These are phyloP conservation scores for Marasmius tenuissimus DNA, from an alignment of 1,284 basidiomycete genomes.

Conservation along the genomic window DNA sequence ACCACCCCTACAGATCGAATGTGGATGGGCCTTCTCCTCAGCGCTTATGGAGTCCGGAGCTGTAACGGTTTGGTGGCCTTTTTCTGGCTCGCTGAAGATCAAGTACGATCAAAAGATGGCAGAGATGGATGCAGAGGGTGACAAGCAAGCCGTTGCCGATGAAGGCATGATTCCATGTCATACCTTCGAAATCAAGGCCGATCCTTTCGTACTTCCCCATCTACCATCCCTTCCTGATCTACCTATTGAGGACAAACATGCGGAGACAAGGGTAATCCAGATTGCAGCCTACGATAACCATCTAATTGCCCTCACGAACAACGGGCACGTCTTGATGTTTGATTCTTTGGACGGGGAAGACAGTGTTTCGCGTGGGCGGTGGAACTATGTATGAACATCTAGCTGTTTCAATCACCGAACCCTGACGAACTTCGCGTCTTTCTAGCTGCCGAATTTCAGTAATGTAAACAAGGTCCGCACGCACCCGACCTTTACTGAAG, in stretches of 20 bases:
- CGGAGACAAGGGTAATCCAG: conserved; percentile 61
- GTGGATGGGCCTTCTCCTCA: conserved; percentile 79
- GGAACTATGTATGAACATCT: conserved; percentile 71
- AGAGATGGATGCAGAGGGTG: conserved; percentile 43
- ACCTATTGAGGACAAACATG: conserved; percentile 26
- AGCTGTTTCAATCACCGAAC: not conserved
- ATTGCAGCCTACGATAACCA: conserved; percentile 72
- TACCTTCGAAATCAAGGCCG: conserved; percentile 52
- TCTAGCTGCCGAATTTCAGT: conserved; percentile 70
- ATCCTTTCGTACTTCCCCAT: conserved; percentile 58
- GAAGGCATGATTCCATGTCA: conserved; percentile 56
- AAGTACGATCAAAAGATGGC: conserved; percentile 39
- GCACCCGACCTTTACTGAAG: conserved; percentile 40
- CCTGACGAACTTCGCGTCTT: not conserved
- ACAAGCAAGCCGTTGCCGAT: conserved; percentile 34
- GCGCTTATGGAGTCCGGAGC: conserved; percentile 69
- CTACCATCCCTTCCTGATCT: conserved; percentile 49
- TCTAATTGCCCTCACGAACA: conserved; percentile 75
- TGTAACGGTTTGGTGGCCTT: conserved; percentile 79
- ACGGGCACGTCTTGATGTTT: conserved; percentile 72
- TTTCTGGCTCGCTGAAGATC: conserved; percentile 40
- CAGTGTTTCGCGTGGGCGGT: conserved; percentile 40
- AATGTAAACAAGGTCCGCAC: conserved; percentile 51
- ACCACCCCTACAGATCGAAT: conserved; percentile 68
- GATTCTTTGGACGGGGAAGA: conserved; percentile 41